Evolutionary conservation across 306 rosid species (phyloP).

Genomic region (Prunus padus): DNA sequence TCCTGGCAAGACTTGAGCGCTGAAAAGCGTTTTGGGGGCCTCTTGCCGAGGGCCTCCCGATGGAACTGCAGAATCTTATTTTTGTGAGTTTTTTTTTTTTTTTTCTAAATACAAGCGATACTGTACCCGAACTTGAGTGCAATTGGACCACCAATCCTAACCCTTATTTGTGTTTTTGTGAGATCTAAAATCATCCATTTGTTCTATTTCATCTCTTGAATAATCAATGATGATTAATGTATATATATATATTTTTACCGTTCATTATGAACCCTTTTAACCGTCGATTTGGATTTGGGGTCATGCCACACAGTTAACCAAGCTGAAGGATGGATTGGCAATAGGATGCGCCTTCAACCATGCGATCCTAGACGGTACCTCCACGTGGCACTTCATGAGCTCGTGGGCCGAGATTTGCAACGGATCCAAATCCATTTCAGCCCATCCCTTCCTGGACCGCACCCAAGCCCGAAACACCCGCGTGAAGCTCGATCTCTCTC

Average conservation of each 20-base stretch:
- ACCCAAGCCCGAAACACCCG: constrained; percentile 79
- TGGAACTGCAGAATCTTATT: no score
- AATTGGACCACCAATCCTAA: fast-evolving
- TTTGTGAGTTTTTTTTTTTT: no score
- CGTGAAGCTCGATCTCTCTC: constrained; percentile 71
- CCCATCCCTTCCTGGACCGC: constrained; percentile 67
- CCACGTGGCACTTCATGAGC: constrained; percentile 96
- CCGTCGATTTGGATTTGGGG: background rate
- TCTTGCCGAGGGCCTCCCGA: no score
- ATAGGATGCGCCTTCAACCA: constrained; percentile 93
- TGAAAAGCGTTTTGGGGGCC: no score
- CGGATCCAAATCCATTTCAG: constrained; percentile 47
- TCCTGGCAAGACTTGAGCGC: no score
- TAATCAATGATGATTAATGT: no score
- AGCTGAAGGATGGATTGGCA: constrained; percentile 83
- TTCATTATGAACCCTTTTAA: background rate
- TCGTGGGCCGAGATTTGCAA: constrained; percentile 83
- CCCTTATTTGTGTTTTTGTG: no score
- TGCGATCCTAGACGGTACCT: constrained; percentile 76
- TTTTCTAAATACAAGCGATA: no score
- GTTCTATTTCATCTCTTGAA: no score
- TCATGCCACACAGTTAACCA: constrained; percentile 53
- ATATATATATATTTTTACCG: no score
- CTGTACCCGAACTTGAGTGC: no score
- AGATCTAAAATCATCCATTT: no score